Evolutionary conservation across 495 filamentous ascomycete genomes (phyloP), one percentile per base, ranked within the genome.

Genomic region (Penicillium nucicola): DNA sequence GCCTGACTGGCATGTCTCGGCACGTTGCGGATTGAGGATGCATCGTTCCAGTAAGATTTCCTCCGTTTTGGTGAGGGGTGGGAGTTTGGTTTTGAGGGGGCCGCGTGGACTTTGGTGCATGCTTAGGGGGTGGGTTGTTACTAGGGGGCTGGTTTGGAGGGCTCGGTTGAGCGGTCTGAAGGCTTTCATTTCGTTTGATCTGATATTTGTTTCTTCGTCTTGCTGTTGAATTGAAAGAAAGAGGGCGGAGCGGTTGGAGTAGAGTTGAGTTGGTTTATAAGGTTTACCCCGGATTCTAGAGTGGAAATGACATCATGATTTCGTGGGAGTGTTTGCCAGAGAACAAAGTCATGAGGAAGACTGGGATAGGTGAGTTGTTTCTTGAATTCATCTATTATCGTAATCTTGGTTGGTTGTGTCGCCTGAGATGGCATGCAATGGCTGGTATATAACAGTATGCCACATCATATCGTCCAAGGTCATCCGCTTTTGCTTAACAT

Each of bases 1-100:
- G 44, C 66, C 66, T 14, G 53, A 56, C 34, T 61, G 54, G 19
- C 58, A 65, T 19, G 52, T 67, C 23, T 69, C 66, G 1, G 50
- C 28, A 14, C 53, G 46, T n/a, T 58, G 55, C 4, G 61, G 61
- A 17, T 52, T 54, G 12, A 68, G 63, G n/a, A 57, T 44, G 20
- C 56, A 51, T 22, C 65, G 40, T n/a, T 66, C 63, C 1, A 61
- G 50, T 60, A 42, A 14, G 14, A 22, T 40, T 28, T 28, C 17
- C 15, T 38, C 18, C 28, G 6, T 28, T 19, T 32, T 28, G 7
- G 25, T 8, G 36, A 9, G 25, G 35, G 45, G 3, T 22, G 36
- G 13, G 36, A 28, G 6, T 14, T 15, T 13, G 36, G 23, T 9
- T 31, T 18, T 14, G 17, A 31, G 12, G 13, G 34, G 36, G 5